Conservation (phyloP, 2,329 filamentous ascomycete genomes). For the Trichoderma atrobrunneum region DNA sequence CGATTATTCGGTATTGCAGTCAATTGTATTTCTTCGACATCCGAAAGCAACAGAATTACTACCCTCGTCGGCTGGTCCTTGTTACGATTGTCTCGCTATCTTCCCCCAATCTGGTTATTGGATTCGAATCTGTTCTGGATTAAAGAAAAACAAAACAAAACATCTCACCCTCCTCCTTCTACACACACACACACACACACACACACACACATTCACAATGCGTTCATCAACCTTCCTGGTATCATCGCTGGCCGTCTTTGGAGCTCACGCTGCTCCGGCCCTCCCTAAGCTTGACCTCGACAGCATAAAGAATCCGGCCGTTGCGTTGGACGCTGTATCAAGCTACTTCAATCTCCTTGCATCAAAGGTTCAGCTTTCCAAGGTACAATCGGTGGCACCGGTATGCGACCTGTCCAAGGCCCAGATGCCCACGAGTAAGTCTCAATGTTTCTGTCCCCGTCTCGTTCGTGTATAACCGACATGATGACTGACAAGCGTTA, state of each 20-base stretch:
- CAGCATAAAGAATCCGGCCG: conserved; percentile 36
- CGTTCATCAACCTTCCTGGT: conserved; percentile 46
- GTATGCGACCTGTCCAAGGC: conserved; percentile 55
- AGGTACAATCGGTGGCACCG: conserved; percentile 40
- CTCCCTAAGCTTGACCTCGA: conserved; percentile 38
- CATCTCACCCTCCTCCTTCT: not conserved
- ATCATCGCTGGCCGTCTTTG: conserved; percentile 41
- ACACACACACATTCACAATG: conserved; percentile 41
- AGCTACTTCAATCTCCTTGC: conserved; percentile 62
- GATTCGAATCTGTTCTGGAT: not conserved
- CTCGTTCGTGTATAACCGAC: not conserved
- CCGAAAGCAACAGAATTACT: not conserved
- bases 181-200: not conserved
- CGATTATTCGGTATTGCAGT: conserved; percentile 18
- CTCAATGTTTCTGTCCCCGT: not conserved
- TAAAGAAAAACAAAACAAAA: not conserved
- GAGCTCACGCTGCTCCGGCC: conserved; percentile 47
- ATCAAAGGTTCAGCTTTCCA: conserved; percentile 50
- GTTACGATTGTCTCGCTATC: conserved; percentile 15
- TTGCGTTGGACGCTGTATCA: conserved; percentile 48
- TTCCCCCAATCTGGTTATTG: conserved; percentile 18
- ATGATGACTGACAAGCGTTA: not conserved
- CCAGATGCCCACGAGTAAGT: conserved; percentile 49
- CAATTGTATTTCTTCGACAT: not conserved
- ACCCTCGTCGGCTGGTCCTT: conserved; percentile 9